Base-by-base conservation (phyloP, 345 rosid species). In the Melaleuca alternifolia region DNA sequence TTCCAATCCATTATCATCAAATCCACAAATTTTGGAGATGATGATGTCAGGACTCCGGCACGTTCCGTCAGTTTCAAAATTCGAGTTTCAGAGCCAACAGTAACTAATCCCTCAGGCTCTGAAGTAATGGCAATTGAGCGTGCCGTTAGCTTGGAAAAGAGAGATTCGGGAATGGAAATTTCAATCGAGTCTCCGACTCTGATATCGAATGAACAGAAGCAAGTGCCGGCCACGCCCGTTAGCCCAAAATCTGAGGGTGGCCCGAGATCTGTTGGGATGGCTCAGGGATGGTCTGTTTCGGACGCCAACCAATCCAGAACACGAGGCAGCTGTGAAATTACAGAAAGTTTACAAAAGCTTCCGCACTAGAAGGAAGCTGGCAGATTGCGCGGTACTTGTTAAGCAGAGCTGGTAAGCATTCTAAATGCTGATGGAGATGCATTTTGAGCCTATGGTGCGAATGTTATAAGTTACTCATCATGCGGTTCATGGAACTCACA, bases 321-420 rank as follows among this genome's bases (percentile, higher is more conserved):
- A 97, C 44, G 92, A 92, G 87, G 99, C 98, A 20, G 99, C 99
- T 11, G 87, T 95, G 44, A 95, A 94, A 85, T 89, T 98, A 85
- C 99, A 95, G 94, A 97, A 97, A 62, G 99, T 95, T 83, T 98
- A 96, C 87, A 98, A 95, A 87, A 98, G 99, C 88, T 98, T 96
- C 85, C 91, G 99, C 50, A 98, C 98, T 5, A 91, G 99, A 85
- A 92, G 99, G 92, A 96, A 95, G 94, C 94, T 95, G 18, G 99
- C 99, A 2, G 98, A 98, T 92, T 95, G 99, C 83, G 99, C 98
- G 0, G 98, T 98, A 62, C 93, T 95, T 28, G 94, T 95, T 62
- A 95, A 94, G 90, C 97, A 96, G 91, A 92, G 98, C 94, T 95
- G 98, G 99, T 98, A 41, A 85, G 91, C 14, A 54, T n/a, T 4